A percentile compares a stretch with the other conserved stretches of the same genome.
These are phyloP conservation scores for Volvox africanus DNA, from an alignment of 139 green algal species.

Conservation along the genomic window DNA sequence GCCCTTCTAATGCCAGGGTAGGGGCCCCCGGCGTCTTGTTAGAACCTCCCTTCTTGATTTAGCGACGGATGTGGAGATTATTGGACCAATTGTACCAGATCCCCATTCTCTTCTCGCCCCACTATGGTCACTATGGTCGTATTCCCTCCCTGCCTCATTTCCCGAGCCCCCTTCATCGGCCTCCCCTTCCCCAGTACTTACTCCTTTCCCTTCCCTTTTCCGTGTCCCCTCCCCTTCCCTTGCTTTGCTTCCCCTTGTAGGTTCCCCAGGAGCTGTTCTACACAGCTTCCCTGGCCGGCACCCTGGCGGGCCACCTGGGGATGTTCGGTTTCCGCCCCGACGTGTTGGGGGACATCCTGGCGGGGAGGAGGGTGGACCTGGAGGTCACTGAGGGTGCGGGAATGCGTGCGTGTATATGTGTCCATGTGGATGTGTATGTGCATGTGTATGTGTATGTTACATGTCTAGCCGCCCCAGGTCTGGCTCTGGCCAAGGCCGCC, in stretches of 20 bases:
- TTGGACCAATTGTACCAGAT: no score
- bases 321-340: constrained; percentile 83
- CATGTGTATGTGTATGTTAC: no score
- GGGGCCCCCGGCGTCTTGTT: no score
- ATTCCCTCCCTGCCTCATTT: background rate
- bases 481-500: no score
- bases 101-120: no score
- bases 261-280: constrained; percentile 69
- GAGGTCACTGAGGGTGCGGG: constrained; percentile 37
- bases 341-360: constrained; percentile 43
- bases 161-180: background rate
- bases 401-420: no score
- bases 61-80: no score
- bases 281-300: constrained; percentile 59
- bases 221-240: background rate
- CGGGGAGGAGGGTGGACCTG: constrained; percentile 44
- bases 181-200: background rate
- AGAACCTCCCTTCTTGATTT: no score
- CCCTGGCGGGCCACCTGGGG: constrained; percentile 82
- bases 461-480: no score
- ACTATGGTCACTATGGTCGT: background rate
- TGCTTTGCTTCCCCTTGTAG: constrained; percentile 36
- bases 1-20: no score
- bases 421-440: no score
- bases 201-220: background rate